Conservation (phyloP, 768 basidiomycete genomes). For the Xerocomus spinulosus region DNA sequence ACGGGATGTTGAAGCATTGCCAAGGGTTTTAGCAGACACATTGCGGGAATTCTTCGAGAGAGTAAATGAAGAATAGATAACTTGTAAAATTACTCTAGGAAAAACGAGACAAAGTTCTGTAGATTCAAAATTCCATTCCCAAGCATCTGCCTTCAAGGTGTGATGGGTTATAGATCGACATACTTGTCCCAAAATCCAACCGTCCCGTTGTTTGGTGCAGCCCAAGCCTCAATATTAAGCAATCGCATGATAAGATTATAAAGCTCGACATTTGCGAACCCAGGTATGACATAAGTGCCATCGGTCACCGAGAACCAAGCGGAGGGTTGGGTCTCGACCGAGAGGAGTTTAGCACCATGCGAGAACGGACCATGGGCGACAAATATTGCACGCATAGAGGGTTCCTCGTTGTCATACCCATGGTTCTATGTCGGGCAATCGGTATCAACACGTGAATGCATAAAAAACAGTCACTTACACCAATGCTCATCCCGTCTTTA, state of each 20-base stretch:
- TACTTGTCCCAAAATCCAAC: constrained; percentile 80
- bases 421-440: constrained; percentile 54
- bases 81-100: too few relatives aligned
- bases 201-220: constrained; percentile 73
- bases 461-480: constrained; percentile 45
- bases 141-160: background rate
- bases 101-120: too few relatives aligned
- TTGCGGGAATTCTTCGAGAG: constrained; percentile 90
- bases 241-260: constrained; percentile 79
- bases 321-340: constrained; percentile 7
- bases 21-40: constrained; percentile 83
- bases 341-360: constrained; percentile 53
- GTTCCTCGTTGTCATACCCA: constrained; percentile 79
- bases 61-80: constrained; percentile 55
- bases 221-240: constrained; percentile 53
- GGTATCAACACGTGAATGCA: background rate
- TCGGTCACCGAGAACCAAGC: constrained; percentile 63
- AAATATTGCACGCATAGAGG: constrained; percentile 84
- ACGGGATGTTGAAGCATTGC: constrained; percentile 83
- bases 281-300: constrained; percentile 61
- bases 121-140: too few relatives aligned
- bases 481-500: constrained; percentile 62
- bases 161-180: constrained; percentile 31
- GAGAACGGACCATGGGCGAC: constrained; percentile 91
- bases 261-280: constrained; percentile 83